Percentiles rank a stretch among this genome's conserved stretches.
Evolutionary conservation across 257 asterid species (phyloP).

Genomic region (Solanum chaucha): DNA sequence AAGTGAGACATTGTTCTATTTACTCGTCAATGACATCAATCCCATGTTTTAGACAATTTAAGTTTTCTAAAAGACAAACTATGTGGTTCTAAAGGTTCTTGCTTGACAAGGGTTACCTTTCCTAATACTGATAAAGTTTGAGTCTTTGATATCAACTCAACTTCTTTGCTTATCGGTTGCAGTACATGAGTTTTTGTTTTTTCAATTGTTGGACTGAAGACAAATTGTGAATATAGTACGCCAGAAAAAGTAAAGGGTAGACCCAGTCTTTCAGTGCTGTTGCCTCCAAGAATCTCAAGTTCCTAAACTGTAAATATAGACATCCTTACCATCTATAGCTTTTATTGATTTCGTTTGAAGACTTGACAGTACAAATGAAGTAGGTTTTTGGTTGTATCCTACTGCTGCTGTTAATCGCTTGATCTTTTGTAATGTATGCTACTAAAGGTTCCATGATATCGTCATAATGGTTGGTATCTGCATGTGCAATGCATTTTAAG

Average conservation of each 20-base stretch:
- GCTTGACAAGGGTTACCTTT: background rate
- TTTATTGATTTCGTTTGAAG: background rate
- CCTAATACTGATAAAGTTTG: background rate
- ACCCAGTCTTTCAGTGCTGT: background rate
- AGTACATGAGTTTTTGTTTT: background rate
- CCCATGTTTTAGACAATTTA: background rate
- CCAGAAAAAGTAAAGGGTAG: background rate
- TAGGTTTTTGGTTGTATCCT: background rate
- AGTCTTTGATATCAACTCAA: background rate
- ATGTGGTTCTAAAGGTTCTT: background rate
- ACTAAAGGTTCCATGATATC: background rate
- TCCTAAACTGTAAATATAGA: background rate
- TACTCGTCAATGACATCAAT: background rate
- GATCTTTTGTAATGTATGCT: background rate
- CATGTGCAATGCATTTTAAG: background rate
- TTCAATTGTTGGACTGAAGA: background rate
- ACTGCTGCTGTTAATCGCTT: background rate
- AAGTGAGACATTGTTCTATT: background rate
- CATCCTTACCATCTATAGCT: background rate
- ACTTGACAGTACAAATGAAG: background rate
- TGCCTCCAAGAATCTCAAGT: background rate
- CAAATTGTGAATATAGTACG: background rate
- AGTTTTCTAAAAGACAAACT: background rate
- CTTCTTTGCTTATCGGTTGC: background rate
- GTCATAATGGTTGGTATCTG: background rate